Evolutionary conservation across 768 basidiomycete species (phyloP).

Genomic region (Dentipellis sp.): DNA sequence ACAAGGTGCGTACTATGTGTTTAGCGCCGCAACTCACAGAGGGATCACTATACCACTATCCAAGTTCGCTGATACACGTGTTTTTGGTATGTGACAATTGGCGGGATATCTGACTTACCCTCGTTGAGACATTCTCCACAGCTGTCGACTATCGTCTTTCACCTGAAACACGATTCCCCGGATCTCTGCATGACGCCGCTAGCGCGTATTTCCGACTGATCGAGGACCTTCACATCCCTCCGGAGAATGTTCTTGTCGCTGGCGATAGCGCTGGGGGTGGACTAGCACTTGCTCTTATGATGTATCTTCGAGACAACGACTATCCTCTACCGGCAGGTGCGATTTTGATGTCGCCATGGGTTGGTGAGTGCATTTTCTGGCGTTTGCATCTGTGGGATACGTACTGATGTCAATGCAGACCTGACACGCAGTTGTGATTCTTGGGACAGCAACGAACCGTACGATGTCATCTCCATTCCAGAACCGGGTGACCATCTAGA

Average conservation of each 20-base stretch:
- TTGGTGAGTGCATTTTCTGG: constrained; percentile 50
- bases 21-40: constrained; percentile 85
- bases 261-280: constrained; percentile 96
- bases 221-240: constrained; percentile 82
- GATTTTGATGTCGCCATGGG: constrained; percentile 92
- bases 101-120: background rate
- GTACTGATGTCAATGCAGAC: constrained; percentile 34
- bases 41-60: constrained; percentile 86
- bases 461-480: constrained; percentile 73
- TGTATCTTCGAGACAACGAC: constrained; percentile 91
- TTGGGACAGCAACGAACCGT: constrained; percentile 90
- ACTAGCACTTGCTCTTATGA: constrained; percentile 70
- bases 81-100: constrained; percentile 54
- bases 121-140: constrained; percentile 23
- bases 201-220: constrained; percentile 79
- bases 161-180: constrained; percentile 91
- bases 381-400: background rate
- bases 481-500: constrained; percentile 76
- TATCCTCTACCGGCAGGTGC: constrained; percentile 80
- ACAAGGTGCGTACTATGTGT: constrained; percentile 85
- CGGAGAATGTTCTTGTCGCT: constrained; percentile 80
- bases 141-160: constrained; percentile 92
- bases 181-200: constrained; percentile 80
- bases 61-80: constrained; percentile 79
- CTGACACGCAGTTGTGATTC: constrained; percentile 96